Evolutionary conservation across 257 asterid genomes (phyloP), one percentile per base, ranked within the genome.

Genomic region (Thymus mandschuricus): DNA sequence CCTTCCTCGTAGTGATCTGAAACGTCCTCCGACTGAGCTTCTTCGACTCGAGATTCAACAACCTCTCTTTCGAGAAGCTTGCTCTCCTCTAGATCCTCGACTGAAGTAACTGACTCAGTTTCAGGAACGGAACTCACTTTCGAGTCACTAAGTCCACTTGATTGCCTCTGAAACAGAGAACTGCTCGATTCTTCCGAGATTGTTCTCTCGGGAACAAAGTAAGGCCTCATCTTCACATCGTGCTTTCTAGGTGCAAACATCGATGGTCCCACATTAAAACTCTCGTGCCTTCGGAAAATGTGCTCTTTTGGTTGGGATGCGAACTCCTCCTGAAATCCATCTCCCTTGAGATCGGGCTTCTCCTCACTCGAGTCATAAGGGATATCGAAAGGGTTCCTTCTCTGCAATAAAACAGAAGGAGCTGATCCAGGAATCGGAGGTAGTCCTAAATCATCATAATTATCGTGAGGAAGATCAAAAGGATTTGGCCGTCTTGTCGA

Each of bases 391-490:
- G 98, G 98, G 81, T 90, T 92, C 68, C 81, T 71, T 81, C 94
- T 85, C 3, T 81, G 90, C 52, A 85, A 66, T 70, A 92, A 79
- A 85, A 90, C 62, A 10, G 97, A 90, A 33, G 98, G 98, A 48
- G 98, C 98, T 34, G 98, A 92, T 46, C 98, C 98, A 2, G 97
- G 98, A 76, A 92, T 82, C 0, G 93, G 92, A 55, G 95, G 97
- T 31, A 92, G 75, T 58, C 90, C 89, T 40, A 80, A 69, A 60
- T 77, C 52, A 59, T 81, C 85, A 54, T 84, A 73, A 68, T 84
- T 75, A 79, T 86, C 93, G 27, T 74, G 78, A 62, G 86, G 76
- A 66, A 40, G 74, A 68, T 90, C 90, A 62, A 92, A 92, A 0
- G 97, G 98, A 71, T 92, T 92, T 59, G 75, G 81, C 70, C 90